Evolutionary conservation across 352 stramenopile species (phyloP).

Genomic region (Phytophthora syringae): DNA sequence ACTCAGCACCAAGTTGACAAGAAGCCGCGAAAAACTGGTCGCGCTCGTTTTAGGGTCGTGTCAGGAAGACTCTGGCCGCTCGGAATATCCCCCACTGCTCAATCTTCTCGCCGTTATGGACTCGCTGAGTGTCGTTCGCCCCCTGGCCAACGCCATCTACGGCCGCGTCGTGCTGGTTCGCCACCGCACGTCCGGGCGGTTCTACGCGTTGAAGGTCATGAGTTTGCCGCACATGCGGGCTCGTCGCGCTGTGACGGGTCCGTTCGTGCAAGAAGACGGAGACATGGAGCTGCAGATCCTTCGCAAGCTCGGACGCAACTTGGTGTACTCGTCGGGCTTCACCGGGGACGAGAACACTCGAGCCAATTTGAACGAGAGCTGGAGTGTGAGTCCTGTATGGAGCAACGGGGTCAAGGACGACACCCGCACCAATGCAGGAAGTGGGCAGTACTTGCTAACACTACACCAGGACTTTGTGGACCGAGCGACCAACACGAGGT

Average conservation of each 20-base stretch:
- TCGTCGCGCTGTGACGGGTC: constrained; percentile 47
- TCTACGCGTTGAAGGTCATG: constrained; percentile 74
- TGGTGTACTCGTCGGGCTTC: constrained; percentile 17
- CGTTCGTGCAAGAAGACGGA: constrained; percentile 52
- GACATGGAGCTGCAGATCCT: constrained; percentile 51
- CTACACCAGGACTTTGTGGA: constrained; percentile 68
- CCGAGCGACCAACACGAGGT: constrained; percentile 42
- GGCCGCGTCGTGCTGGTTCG: constrained; percentile 54
- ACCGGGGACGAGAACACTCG: not conserved
- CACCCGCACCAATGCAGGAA: not conserved
- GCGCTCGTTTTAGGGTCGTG: constrained; percentile 22
- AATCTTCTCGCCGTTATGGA: constrained; percentile 41
- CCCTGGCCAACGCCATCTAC: constrained; percentile 62
- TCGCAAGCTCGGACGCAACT: constrained; percentile 43
- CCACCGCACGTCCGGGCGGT: constrained; percentile 33
- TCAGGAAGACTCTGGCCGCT: not conserved
- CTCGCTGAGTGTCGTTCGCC: constrained; percentile 47
- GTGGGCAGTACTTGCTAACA: constrained; percentile 44
- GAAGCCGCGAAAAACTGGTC: constrained; percentile 6
- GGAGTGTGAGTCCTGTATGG: constrained; percentile 42
- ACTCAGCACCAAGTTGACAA: constrained; percentile 10
- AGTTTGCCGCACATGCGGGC: constrained; percentile 60
- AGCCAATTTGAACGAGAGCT: constrained; percentile 13
- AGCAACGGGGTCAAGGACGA: constrained; percentile 13
- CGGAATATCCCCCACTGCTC: constrained; percentile 22